Base-by-base conservation (phyloP, 768 basidiomycete species). In the Mycena crocata region DNA sequence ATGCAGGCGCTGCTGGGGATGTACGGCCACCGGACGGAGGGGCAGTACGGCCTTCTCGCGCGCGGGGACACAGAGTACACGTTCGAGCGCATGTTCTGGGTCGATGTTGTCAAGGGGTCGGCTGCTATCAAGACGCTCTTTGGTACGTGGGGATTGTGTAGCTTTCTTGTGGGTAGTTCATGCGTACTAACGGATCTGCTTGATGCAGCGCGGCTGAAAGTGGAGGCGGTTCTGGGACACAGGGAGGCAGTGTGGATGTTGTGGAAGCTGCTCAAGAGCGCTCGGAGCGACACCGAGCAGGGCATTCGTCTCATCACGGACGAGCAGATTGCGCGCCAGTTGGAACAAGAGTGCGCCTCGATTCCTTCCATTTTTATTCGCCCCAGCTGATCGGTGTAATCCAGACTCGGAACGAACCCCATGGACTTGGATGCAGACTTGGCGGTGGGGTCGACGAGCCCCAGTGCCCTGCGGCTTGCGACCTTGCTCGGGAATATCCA, bases 241-340 rank as follows among this genome's bases (percentile, higher is more conserved):
- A 51, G 23, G 8, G 50, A 51, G 28, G 50, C 50, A 7, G 50
- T 51, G 32, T 51, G 50, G 50, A 51, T 51, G 50, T 13, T 51
- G 2, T 51, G 50, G 50, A 21, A 34, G 32, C 31, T 51, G 3
- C 50, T 51, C 17, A 51, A 51, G 32, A 13, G 19, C 17, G 50
- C 50, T 17, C 28, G 50, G 10, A 34, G 21, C 17, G 50, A 51
- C 50, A 51, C 50, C 3, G 19, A 17, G 3, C 21, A 35, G 12
- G 50, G 50, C 8, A 23, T n/a, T 10, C 13, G 17, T 2, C 50
- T 34, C 4, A 35, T 51, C 50, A 51, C 21, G 32, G 50, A 51
- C 50, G 32, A 34, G 19, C 32, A 34, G 17, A 51, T 51, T 35
- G 50, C 50, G 7, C 31, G 21, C 10, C 50, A 51, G 21, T 23